Conservation (phyloP, 1,284 basidiomycete genomes). For the Leccinum ponderosum region DNA sequence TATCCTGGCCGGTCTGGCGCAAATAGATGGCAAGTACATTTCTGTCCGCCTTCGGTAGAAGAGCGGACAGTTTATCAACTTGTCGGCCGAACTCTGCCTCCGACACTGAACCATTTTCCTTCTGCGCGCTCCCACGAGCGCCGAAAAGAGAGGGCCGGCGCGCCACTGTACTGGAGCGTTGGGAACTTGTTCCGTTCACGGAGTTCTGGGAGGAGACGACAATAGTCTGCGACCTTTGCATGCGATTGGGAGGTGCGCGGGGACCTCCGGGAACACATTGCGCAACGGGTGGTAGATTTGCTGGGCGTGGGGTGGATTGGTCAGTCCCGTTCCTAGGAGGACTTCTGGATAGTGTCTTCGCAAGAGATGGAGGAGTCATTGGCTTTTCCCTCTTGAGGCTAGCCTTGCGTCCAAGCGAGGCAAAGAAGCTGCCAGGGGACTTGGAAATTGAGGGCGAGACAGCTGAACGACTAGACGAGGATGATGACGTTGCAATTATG, state of each 20-base stretch:
- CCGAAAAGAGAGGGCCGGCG: constrained; percentile 54
- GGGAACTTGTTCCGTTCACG: constrained; percentile 28
- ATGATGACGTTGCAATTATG: constrained; percentile 36
- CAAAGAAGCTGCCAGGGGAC: constrained; percentile 64
- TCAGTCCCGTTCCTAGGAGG: constrained; percentile 38
- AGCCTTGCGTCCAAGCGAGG: constrained; percentile 70
- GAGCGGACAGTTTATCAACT: constrained; percentile 69
- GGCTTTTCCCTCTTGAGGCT: constrained; percentile 50
- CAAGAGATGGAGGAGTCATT: constrained; percentile 34
- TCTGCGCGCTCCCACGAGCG: constrained; percentile 20
- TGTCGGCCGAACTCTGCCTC: constrained; percentile 57
- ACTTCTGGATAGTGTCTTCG: constrained; percentile 44
- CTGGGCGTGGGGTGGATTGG: constrained; percentile 33
- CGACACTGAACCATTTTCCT: constrained; percentile 7
- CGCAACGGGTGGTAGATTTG: constrained; percentile 39
- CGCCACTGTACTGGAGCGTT: constrained; percentile 44
- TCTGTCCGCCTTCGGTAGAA: constrained; percentile 78
- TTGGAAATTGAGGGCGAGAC: constrained; percentile 36
- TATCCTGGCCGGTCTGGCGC: constrained; percentile 72
- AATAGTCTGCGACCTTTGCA: constrained; percentile 67
- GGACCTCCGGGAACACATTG: constrained; percentile 75
- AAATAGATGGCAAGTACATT: constrained; percentile 72
- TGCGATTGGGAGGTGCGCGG: constrained; percentile 63
- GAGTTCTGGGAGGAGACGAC: constrained; percentile 45
- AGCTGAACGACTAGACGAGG: constrained; percentile 32